Conservation (phyloP, 768 basidiomycete genomes). For the Hirschioporus abietinus region DNA sequence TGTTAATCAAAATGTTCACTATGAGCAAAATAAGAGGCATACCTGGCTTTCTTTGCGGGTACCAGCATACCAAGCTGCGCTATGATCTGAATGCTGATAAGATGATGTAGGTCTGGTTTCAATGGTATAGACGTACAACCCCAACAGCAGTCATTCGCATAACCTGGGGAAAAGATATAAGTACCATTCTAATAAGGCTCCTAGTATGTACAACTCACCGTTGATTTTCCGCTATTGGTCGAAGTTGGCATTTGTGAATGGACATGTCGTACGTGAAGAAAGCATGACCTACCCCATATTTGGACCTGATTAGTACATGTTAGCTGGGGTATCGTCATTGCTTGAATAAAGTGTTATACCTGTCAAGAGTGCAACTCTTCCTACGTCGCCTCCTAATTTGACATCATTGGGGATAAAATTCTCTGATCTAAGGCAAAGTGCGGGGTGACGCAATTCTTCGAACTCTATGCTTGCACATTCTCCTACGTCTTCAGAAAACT, state of each 20-base stretch:
- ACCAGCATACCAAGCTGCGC: constrained; percentile 95
- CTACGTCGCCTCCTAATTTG: constrained; percentile 69
- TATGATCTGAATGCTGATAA: constrained; percentile 57
- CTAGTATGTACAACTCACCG: constrained; percentile 33
- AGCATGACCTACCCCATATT: constrained; percentile 75
- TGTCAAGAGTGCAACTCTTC: constrained; percentile 80
- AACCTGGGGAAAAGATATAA: constrained; percentile 33
- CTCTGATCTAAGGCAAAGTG: constrained; percentile 58
- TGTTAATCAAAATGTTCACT: constrained; percentile 7
- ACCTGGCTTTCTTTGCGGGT: constrained; percentile 80
- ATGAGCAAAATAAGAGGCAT: constrained; percentile 15
- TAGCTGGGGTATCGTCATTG: not conserved
- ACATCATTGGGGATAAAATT: constrained; percentile 94
- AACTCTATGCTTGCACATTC: constrained; percentile 84
- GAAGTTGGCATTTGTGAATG: not conserved
- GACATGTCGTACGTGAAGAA: not conserved
- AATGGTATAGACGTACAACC: constrained; percentile 47
- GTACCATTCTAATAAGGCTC: not conserved
- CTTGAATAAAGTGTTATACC: constrained; percentile 38
- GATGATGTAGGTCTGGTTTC: not conserved
- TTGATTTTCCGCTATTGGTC: constrained; percentile 63
- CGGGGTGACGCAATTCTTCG: constrained; percentile 84
- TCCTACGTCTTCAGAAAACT: constrained; percentile 60
- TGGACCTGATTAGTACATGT: constrained; percentile 45
- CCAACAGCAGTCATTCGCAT: constrained; percentile 97